phyloP scores from a whole-genome alignment of 192 early-diverging fungal species.

The Geranomyces variabilis region DNA sequence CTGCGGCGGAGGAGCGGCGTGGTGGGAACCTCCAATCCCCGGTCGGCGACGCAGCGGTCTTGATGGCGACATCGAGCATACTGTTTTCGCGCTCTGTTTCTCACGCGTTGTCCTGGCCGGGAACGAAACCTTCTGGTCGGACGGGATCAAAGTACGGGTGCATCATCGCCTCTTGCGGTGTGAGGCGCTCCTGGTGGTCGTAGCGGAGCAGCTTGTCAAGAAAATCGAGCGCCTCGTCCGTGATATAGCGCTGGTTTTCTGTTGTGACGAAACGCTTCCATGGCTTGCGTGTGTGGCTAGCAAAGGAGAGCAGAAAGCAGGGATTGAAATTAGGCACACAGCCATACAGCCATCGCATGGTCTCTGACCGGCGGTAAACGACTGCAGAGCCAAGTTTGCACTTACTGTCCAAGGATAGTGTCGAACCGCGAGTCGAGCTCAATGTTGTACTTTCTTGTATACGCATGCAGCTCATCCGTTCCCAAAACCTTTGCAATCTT shows the following conservation, averaged over 20 bases:
- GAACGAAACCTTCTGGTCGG: slow-evolving; percentile 21
- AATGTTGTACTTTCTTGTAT: slow-evolving; percentile 95
- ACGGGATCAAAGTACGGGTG: slow-evolving; percentile 83
- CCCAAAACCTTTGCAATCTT: slow-evolving; percentile 98
- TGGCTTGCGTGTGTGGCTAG: slow-evolving; percentile 81
- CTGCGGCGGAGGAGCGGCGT: no score
- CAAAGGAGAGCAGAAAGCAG: neutral
- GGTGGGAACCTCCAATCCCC: no score
- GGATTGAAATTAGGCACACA: neutral
- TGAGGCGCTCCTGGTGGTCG: slow-evolving; percentile 91
- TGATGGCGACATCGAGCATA: no score
- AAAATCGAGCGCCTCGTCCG: slow-evolving; percentile 85
- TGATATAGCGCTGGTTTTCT: slow-evolving; percentile 84
- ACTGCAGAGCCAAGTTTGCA: neutral
- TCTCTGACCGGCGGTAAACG: slow-evolving; percentile 7
- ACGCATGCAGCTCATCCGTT: slow-evolving; percentile 91
- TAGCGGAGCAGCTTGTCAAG: slow-evolving; percentile 88
- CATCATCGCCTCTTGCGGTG: slow-evolving; percentile 87
- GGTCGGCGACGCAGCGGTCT: no score
- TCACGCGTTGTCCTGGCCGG: slow-evolving; percentile 14
- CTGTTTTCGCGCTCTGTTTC: no score
- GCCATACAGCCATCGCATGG: no score
- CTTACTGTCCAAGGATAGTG: slow-evolving; percentile 84
- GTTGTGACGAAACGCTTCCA: slow-evolving; percentile 84
- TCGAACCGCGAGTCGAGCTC: slow-evolving; percentile 88